These are phyloP conservation scores for Sonneratia alba DNA, from an alignment of 345 rosid genomes.

Conservation along the genomic window DNA sequence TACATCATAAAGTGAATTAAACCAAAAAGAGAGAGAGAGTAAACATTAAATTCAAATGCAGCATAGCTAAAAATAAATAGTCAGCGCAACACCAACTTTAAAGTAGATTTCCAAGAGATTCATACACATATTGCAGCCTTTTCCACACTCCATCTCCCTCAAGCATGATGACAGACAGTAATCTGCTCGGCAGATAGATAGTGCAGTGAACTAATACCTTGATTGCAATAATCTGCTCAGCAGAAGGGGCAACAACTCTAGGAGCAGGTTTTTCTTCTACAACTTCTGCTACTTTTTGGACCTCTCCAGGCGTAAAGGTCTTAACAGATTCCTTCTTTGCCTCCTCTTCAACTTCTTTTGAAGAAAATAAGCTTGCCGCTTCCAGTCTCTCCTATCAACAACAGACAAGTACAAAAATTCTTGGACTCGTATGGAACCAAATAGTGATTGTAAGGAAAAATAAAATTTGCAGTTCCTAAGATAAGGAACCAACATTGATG, in stretches of 20 bases:
- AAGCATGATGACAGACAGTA: neutral
- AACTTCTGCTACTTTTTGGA: conserved; percentile 40
- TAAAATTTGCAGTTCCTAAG: neutral
- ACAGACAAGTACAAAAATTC: conserved; percentile 6
- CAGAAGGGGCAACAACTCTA: conserved; percentile 80
- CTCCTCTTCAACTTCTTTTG: conserved; percentile 88
- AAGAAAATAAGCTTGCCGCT: conserved; percentile 69
- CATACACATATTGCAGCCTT: neutral
- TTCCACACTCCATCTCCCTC: neutral
- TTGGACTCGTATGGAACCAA: neutral
- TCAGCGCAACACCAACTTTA: neutral
- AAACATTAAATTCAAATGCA: neutral
- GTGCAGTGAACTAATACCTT: conserved; percentile 40
- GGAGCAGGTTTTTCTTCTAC: conserved; percentile 50
- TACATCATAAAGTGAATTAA: neutral
- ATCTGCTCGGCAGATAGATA: neutral
- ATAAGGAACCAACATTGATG: neutral
- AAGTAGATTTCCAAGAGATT: too few relatives aligned
- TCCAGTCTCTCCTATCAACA: conserved; percentile 86
- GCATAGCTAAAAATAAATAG: neutral
- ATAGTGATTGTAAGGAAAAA: neutral
- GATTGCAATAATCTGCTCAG: conserved; percentile 87
- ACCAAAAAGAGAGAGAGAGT: neutral
- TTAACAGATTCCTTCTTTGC: conserved; percentile 54
- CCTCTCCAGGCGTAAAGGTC: conserved; percentile 48